Evolutionary conservation across 139 green algal species (phyloP).

Genomic region (Gonium pectorale): DNA sequence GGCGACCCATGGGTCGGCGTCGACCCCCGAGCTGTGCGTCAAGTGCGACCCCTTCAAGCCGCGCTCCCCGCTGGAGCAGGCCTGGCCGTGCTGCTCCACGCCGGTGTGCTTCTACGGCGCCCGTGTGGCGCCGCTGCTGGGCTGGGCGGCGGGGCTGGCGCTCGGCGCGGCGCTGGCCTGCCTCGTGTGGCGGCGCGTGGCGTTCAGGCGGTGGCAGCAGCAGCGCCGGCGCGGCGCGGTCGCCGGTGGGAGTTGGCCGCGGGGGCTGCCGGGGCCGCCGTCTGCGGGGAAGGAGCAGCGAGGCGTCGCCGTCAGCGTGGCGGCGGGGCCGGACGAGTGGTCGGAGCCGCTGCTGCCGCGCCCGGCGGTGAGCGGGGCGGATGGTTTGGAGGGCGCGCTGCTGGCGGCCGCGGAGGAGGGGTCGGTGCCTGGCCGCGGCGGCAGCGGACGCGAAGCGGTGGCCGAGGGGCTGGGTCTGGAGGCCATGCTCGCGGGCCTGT

Average conservation of each 20-base stretch:
- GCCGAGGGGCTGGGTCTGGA: background rate
- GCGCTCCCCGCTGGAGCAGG: background rate
- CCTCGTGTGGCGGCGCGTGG: slow-evolving; percentile 13
- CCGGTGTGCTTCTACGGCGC: slow-evolving; percentile 14
- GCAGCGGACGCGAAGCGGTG: background rate
- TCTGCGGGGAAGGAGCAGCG: too few species aligned
- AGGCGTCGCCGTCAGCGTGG: too few species aligned
- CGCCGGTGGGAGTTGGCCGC: background rate
- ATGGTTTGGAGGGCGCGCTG: too few species aligned
- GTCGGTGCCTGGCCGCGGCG: background rate
- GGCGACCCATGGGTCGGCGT: too few species aligned
- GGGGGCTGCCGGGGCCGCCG: background rate
- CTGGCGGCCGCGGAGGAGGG: background rate
- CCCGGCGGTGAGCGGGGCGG: too few species aligned
- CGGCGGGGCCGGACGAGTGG: too few species aligned
- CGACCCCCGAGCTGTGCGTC: slow-evolving; percentile 18
- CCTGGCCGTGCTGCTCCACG: slow-evolving; percentile 26
- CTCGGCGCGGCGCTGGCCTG: slow-evolving; percentile 13
- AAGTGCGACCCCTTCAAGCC: slow-evolving; percentile 41
- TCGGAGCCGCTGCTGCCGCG: too few species aligned
- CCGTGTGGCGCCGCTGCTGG: slow-evolving; percentile 8
- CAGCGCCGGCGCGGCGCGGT: background rate
- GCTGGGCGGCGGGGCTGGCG: slow-evolving; percentile 12
- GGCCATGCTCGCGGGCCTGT: background rate
- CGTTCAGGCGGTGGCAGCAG: background rate